These are phyloP conservation scores for Allium cepa DNA, from an alignment of 106 monocot genomes.

Conservation along the genomic window DNA sequence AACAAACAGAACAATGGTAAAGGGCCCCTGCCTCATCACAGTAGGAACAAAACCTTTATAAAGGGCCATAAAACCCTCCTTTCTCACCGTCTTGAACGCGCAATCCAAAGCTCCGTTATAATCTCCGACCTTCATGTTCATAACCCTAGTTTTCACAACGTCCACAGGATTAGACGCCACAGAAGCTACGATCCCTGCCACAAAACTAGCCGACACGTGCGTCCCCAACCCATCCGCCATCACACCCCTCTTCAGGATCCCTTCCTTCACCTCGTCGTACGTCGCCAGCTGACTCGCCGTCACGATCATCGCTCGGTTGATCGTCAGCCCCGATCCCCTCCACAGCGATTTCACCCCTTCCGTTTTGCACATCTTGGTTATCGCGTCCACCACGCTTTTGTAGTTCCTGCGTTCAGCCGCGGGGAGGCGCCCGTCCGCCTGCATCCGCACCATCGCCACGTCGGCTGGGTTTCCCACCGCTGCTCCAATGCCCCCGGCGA, in stretches of 20 bases:
- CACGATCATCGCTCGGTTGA: conserved; percentile 66
- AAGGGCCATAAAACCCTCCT: conserved; percentile 51
- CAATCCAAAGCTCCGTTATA: conserved; percentile 46
- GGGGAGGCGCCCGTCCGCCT: conserved; percentile 70
- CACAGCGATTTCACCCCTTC: conserved; percentile 43
- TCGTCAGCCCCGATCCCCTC: conserved; percentile 44
- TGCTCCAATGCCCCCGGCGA: conserved; percentile 58
- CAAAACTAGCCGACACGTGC: conserved; percentile 45
- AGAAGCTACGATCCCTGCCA: conserved; percentile 49
- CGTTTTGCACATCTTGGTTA: conserved; percentile 20
- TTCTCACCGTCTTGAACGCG: conserved; percentile 43
- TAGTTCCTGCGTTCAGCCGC: conserved; percentile 45
- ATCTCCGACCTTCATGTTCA: conserved; percentile 40
- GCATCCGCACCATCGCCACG: conserved; percentile 80
- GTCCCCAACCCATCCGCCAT: conserved; percentile 49
- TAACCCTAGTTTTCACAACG: conserved; percentile 58
- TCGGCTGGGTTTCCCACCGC: conserved; percentile 72
- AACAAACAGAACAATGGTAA: conserved; percentile 65
- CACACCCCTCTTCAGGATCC: conserved; percentile 21
- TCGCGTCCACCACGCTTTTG: conserved; percentile 44
- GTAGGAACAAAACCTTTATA: conserved; percentile 69
- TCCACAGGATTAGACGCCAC: conserved; percentile 60
- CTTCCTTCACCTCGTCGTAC: conserved; percentile 60
- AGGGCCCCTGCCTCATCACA: conserved; percentile 55
- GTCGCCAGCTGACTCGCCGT: conserved; percentile 66